These are phyloP conservation scores for Amanita subjunquillea DNA, from an alignment of 768 basidiomycete genomes.

Conservation along the genomic window DNA sequence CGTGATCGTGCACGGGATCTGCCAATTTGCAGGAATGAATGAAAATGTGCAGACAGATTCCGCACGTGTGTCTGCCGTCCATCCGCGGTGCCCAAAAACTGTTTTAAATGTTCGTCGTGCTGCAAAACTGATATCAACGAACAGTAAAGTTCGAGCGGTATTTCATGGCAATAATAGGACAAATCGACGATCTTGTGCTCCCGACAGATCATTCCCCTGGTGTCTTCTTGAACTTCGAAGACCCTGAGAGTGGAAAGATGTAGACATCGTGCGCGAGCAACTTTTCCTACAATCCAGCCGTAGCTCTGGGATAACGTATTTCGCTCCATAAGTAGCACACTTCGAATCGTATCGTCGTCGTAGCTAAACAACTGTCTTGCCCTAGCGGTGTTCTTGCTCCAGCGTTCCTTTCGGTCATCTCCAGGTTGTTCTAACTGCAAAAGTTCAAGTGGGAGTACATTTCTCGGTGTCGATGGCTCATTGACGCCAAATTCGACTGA, in stretches of 20 bases:
- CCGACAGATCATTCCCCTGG: slow-evolving; percentile 37
- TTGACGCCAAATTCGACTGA: slow-evolving; percentile 45
- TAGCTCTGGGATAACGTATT: slow-evolving; percentile 64
- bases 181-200: slow-evolving; percentile 49
- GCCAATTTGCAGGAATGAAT: slow-evolving; percentile 44
- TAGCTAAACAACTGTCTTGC: slow-evolving; percentile 43
- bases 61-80: slow-evolving; percentile 40
- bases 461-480: slow-evolving; percentile 17
- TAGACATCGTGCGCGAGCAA: slow-evolving; percentile 50
- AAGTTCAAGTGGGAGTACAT: slow-evolving; percentile 31
- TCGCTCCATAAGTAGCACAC: slow-evolving; percentile 58
- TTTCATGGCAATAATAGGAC: slow-evolving; percentile 50
- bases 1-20: slow-evolving; percentile 48
- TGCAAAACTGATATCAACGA: slow-evolving; percentile 47
- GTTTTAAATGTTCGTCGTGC: slow-evolving; percentile 46
- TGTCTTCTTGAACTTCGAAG: slow-evolving; percentile 29
- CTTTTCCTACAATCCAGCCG: slow-evolving; percentile 64
- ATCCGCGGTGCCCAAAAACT: slow-evolving; percentile 36
- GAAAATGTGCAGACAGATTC: slow-evolving; percentile 41
- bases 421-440: slow-evolving; percentile 35
- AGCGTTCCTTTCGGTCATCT: slow-evolving; percentile 29
- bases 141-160: slow-evolving; percentile 58
- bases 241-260: slow-evolving; percentile 45
- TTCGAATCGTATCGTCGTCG: slow-evolving; percentile 44
- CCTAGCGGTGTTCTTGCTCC: slow-evolving; percentile 32